Evolutionary conservation across 2,329 filamentous ascomycete species (phyloP).

Genomic region (Fusarium clavum): DNA sequence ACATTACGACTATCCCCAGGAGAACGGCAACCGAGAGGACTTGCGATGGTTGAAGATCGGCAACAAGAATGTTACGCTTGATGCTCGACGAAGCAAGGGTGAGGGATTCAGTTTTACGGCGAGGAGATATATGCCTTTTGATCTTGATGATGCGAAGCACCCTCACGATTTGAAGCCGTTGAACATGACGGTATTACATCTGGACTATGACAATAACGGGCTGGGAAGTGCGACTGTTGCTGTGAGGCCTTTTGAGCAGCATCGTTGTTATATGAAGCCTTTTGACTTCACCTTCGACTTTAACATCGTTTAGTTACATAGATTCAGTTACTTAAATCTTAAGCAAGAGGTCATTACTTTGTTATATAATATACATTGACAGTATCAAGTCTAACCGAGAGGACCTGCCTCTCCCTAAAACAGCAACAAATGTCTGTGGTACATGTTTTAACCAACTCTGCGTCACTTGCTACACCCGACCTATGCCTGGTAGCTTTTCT

Average conservation of each 20-base stretch:
- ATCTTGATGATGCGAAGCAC: slow-evolving; percentile 15
- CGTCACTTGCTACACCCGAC: not conserved
- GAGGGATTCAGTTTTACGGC: slow-evolving; percentile 23
- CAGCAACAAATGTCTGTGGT: too few relatives aligned
- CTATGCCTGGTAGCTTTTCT: not conserved
- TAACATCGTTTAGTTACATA: not conserved
- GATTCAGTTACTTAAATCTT: not conserved
- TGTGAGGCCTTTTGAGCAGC: slow-evolving; percentile 25
- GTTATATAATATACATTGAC: not conserved
- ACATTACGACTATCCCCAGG: slow-evolving; percentile 27
- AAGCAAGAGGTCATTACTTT: not conserved
- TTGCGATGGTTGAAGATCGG: slow-evolving; percentile 13
- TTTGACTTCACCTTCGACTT: slow-evolving; percentile 27
- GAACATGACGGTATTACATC: slow-evolving; percentile 21
- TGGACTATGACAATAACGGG: slow-evolving; percentile 28
- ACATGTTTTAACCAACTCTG: not conserved
- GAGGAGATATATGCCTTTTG: slow-evolving; percentile 21
- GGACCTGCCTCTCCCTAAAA: not conserved
- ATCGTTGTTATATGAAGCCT: slow-evolving; percentile 17
- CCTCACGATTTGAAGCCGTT: slow-evolving; percentile 19
- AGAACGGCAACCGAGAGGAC: slow-evolving; percentile 22
- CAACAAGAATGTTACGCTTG: slow-evolving; percentile 2
- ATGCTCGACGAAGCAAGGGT: not conserved
- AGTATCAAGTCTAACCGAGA: not conserved
- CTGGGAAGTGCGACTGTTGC: slow-evolving; percentile 12